Conservation (phyloP, 1,139 yeast genomes). For the Pichia sp. region DNA sequence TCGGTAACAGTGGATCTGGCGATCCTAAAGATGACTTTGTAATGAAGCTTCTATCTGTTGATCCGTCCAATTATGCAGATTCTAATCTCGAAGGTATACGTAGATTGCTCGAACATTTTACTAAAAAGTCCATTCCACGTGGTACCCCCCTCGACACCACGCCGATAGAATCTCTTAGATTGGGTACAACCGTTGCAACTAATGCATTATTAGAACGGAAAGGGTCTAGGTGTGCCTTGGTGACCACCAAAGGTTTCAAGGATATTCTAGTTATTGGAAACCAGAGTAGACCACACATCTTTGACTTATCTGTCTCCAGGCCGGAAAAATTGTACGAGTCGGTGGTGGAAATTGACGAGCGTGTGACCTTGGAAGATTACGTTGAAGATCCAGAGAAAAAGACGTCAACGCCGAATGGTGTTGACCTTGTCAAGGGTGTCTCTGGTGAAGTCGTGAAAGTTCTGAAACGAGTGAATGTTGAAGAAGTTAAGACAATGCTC, state of each 20-base stretch:
- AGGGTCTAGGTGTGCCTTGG: slow-evolving; percentile 59
- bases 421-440: slow-evolving; percentile 43
- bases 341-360: slow-evolving; percentile 66
- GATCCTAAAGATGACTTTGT: slow-evolving; percentile 39
- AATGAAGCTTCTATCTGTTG: slow-evolving; percentile 75
- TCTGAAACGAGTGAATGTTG: slow-evolving; percentile 44
- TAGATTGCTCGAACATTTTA: slow-evolving; percentile 59
- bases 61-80: slow-evolving; percentile 78
- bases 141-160: slow-evolving; percentile 39
- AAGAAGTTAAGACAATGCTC: slow-evolving; percentile 39
- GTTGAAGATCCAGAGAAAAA: slow-evolving; percentile 52
- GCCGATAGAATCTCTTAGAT: slow-evolving; percentile 53
- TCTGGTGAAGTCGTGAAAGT: slow-evolving; percentile 64
- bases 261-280: slow-evolving; percentile 66
- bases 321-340: slow-evolving; percentile 55
- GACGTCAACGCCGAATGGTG: slow-evolving; percentile 29
- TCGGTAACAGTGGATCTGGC: slow-evolving; percentile 18
- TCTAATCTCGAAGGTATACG: slow-evolving; percentile 92
- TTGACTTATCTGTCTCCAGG: slow-evolving; percentile 56
- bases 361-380: slow-evolving; percentile 66
- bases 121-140: slow-evolving; percentile 48
- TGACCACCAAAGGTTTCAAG: slow-evolving; percentile 61
- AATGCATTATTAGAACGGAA: slow-evolving; percentile 64
- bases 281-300: slow-evolving; percentile 68
- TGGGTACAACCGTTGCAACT: slow-evolving; percentile 84